Evolutionary conservation across 306 rosid species (phyloP).

Genomic region (Hippophae gyantsensis): DNA sequence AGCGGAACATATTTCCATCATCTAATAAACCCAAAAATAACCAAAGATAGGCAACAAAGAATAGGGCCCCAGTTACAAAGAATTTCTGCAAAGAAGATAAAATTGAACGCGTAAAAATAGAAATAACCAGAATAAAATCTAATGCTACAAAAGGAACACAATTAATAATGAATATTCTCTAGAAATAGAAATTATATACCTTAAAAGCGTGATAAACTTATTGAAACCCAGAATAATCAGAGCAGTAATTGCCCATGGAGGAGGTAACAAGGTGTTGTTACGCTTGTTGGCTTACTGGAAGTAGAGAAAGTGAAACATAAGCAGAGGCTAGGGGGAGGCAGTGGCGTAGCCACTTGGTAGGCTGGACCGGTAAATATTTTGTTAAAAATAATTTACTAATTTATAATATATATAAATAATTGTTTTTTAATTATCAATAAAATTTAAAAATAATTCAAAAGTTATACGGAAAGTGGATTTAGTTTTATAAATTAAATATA

Average conservation of each 20-base stretch:
- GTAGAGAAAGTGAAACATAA: too few species aligned
- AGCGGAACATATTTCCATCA: slow-evolving; percentile 57
- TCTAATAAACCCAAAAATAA: too few species aligned
- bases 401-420: too few species aligned
- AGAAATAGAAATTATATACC: slow-evolving; percentile 30
- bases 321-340: too few species aligned
- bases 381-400: too few species aligned
- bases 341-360: too few species aligned
- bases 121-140: slow-evolving; percentile 2
- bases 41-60: too few species aligned
- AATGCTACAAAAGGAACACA: background rate
- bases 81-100: slow-evolving; percentile 61
- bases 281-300: slow-evolving; percentile 95
- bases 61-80: slow-evolving; percentile 65
- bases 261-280: slow-evolving; percentile 93
- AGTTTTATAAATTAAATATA: too few species aligned
- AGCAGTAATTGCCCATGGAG: slow-evolving; percentile 96
- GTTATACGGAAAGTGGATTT: too few species aligned
- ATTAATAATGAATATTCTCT: slow-evolving; percentile 5
- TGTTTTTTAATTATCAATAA: too few species aligned
- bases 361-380: too few species aligned
- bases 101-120: slow-evolving; percentile 20
- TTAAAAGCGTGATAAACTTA: slow-evolving; percentile 88
- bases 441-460: too few species aligned
- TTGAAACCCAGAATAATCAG: slow-evolving; percentile 75